Base-by-base conservation (phyloP, 176 grass and related monocot species). In the Avena eriantha region DNA sequence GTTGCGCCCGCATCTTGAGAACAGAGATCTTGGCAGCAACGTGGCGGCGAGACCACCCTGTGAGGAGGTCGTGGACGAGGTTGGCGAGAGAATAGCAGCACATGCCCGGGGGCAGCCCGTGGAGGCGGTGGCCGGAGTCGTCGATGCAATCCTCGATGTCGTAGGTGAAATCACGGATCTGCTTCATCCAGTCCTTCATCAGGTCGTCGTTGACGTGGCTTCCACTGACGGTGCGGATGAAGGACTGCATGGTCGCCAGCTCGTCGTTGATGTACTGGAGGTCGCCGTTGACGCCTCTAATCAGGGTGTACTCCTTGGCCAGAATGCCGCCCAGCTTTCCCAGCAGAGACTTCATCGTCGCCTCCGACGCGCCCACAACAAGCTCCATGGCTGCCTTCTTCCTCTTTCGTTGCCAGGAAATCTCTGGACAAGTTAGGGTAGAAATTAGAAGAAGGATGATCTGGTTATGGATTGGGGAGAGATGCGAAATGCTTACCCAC, bases 181-280 rank as follows among this genome's bases (percentile, higher is more conserved):
- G 35, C 68, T 71, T 71, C 68, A 43, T 71, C 68, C 68, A 71
- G 68, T 71, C 68, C 10, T 43, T 71, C 68, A 22, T 71, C 18
- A 18, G 35, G 67, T 69, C 31, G 8, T 2, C 67, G 34, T 43
- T 43, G 41, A 43, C 41, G 5, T 69, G 67, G 67, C 8, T 5
- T 1, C 56, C 19, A 1, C 19, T 9, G 7, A 8, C 18, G 19
- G 56, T 6, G 19, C 68, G 68, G 18, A 71, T 35, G 68, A 71
- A 71, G 4, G 68, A 71, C 68, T 71, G 68, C 68, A 71, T 71
- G 68, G 0, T 71, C 35, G 68, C 68, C 3, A 71, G 68, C 35
- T 71, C 68, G 36, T 71, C 68, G 68, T 71, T 71, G 35, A 71
- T 71, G 68, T 71, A 71, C 68, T 71, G 68, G 35, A 71, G 35